These are phyloP conservation scores for Trichoderma atroviride DNA, from an alignment of 2,329 filamentous ascomycete genomes.

Conservation along the genomic window DNA sequence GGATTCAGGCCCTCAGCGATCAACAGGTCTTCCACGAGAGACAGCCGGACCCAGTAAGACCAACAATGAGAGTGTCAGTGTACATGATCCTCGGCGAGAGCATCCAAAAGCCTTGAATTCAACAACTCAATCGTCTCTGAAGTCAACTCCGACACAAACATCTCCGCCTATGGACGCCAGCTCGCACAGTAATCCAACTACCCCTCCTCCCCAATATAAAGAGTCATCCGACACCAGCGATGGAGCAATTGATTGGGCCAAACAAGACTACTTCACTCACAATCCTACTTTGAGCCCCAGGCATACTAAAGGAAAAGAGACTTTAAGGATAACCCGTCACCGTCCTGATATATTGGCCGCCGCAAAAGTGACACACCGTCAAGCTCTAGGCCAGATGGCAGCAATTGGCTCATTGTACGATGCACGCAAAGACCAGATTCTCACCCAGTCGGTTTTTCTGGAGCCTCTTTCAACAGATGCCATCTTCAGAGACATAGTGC, in stretches of 20 bases:
- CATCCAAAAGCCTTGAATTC: not conserved
- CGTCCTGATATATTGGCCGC: not conserved
- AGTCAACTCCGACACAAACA: not conserved
- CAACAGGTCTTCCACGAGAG: no score
- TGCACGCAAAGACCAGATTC: not conserved
- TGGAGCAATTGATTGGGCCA: not conserved
- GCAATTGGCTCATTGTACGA: not conserved
- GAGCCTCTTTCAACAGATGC: not conserved
- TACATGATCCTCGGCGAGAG: not conserved
- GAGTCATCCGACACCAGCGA: not conserved
- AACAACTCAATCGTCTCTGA: not conserved
- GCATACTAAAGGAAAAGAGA: not conserved
- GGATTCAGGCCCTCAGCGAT: no score
- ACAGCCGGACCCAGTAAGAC: no score
- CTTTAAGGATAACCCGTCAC: not conserved
- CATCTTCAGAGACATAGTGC: not conserved
- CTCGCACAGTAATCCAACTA: not conserved
- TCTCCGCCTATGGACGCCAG: not conserved
- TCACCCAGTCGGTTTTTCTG: not conserved
- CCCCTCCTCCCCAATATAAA: not conserved
- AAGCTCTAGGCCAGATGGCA: not conserved
- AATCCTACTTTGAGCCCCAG: no score
- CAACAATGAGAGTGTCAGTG: not conserved
- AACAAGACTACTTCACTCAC: not conserved
- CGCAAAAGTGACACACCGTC: not conserved